Conservation (phyloP, 331 rosid species). For the Erythrophleum ivorense region DNA sequence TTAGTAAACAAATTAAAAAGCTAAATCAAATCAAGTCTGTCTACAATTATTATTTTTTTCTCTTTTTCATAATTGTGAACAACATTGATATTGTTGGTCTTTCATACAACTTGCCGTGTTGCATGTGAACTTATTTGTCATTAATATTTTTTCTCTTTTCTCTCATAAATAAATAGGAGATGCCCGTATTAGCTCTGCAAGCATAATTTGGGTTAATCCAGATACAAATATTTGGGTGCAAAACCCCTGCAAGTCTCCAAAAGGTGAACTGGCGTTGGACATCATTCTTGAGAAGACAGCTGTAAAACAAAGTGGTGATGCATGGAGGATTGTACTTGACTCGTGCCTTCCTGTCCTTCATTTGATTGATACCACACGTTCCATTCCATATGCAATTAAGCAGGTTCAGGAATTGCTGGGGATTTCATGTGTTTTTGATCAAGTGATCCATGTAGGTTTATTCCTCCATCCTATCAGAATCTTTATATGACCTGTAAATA, state of each 20-base stretch:
- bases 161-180: slow-evolving; percentile 61
- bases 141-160: slow-evolving; percentile 5
- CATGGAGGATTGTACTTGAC: slow-evolving; percentile 90
- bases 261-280: slow-evolving; percentile 87
- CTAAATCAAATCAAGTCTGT: neutral
- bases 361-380: slow-evolving; percentile 81
- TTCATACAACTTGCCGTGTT: neutral
- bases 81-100: slow-evolving; percentile 5
- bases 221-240: slow-evolving; percentile 81
- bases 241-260: slow-evolving; percentile 56
- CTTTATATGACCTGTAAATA: neutral
- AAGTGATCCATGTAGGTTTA: slow-evolving; percentile 70
- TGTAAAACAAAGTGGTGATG: slow-evolving; percentile 84
- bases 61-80: slow-evolving; percentile 15
- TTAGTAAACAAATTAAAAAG: neutral
- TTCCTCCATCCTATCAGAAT: slow-evolving; percentile 16
- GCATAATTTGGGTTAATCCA: slow-evolving; percentile 80
- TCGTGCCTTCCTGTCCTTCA: slow-evolving; percentile 91
- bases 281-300: slow-evolving; percentile 71
- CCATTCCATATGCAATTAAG: slow-evolving; percentile 80
- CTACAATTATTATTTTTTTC: neutral
- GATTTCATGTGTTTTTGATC: slow-evolving; percentile 85
- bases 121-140: neutral
- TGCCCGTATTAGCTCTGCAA: slow-evolving; percentile 74
- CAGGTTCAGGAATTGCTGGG: slow-evolving; percentile 87